These are phyloP conservation scores for Penicillium longicatenatum DNA, from an alignment of 495 filamentous ascomycete species.

Conservation along the genomic window DNA sequence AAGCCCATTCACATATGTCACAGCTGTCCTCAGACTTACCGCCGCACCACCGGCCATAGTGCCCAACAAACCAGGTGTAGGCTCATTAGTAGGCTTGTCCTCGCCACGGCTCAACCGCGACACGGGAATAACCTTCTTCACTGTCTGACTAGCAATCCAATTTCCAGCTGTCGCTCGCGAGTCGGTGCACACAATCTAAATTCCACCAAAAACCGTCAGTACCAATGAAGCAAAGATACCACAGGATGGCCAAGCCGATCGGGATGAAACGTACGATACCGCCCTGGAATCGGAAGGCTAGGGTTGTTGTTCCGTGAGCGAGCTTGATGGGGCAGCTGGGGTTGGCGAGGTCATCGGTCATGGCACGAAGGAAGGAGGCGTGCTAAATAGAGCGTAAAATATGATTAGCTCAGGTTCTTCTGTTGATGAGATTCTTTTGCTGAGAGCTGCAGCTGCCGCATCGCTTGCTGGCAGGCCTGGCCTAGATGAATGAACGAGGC, in stretches of 20 bases:
- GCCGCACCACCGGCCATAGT: conserved; percentile 99
- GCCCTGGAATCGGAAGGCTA: conserved; percentile 95
- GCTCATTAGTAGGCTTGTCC: conserved; percentile 69
- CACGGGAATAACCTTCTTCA: conserved; percentile 92
- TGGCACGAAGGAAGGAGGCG: conserved; percentile 90
- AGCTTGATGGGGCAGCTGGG: conserved; percentile 97
- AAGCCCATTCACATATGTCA: neutral
- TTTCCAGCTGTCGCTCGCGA: conserved; percentile 94
- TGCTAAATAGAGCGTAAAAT: conserved; percentile 51
- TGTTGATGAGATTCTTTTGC: conserved; percentile 1
- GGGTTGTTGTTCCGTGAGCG: conserved; percentile 97
- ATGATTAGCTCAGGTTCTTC: conserved; percentile 5
- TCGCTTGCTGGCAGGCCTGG: neutral
- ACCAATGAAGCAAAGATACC: neutral
- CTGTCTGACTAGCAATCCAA: conserved; percentile 99
- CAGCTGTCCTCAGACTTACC: conserved; percentile 48
- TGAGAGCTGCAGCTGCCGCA: conserved; percentile 2
- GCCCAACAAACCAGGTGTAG: conserved; percentile 76
- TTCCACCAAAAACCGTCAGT: neutral
- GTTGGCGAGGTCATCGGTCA: conserved; percentile 96
- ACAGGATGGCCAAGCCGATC: neutral
- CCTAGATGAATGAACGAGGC: neutral
- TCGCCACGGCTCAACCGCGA: conserved; percentile 51
- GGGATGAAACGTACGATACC: conserved; percentile 64
- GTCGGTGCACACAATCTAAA: conserved; percentile 87